These are phyloP conservation scores for Fraxinus dipetala DNA, from an alignment of 305 asterid genomes.

Conservation along the genomic window DNA sequence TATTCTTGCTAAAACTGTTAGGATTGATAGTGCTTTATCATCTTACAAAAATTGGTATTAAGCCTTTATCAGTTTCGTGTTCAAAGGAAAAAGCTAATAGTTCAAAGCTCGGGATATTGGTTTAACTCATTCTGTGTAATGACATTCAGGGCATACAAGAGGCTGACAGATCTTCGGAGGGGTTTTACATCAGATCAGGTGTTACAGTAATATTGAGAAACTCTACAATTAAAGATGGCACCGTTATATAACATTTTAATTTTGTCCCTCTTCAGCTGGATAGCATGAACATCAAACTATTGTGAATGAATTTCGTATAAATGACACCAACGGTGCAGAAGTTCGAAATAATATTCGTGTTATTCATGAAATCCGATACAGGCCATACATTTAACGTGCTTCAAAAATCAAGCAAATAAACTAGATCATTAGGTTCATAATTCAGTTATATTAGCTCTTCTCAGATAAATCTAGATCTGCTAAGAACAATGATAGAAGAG, in stretches of 20 bases:
- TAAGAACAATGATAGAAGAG: neutral
- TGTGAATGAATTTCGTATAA: constrained; percentile 14
- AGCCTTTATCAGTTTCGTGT: neutral
- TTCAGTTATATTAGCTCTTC: neutral
- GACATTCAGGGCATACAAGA: constrained; percentile 85
- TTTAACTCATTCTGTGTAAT: constrained; percentile 3
- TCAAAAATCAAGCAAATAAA: neutral
- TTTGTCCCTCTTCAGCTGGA: constrained; percentile 19
- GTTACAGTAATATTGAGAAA: constrained; percentile 65
- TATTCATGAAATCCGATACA: neutral
- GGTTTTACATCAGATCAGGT: constrained; percentile 87
- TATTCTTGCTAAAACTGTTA: neutral
- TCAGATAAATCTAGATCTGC: neutral
- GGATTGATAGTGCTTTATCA: neutral
- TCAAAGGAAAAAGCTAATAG: neutral
- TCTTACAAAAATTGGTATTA: neutral
- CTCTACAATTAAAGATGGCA: constrained; percentile 73
- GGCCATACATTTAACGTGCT: neutral
- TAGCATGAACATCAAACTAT: constrained; percentile 18
- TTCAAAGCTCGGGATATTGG: neutral
- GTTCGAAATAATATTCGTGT: constrained; percentile 4
- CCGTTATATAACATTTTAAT: constrained; percentile 48
- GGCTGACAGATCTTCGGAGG: constrained; percentile 87
- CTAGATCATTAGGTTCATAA: neutral
- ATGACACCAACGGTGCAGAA: constrained; percentile 6